Conservation (phyloP, 345 rosid genomes). For the Aurinia saxatilis region DNA sequence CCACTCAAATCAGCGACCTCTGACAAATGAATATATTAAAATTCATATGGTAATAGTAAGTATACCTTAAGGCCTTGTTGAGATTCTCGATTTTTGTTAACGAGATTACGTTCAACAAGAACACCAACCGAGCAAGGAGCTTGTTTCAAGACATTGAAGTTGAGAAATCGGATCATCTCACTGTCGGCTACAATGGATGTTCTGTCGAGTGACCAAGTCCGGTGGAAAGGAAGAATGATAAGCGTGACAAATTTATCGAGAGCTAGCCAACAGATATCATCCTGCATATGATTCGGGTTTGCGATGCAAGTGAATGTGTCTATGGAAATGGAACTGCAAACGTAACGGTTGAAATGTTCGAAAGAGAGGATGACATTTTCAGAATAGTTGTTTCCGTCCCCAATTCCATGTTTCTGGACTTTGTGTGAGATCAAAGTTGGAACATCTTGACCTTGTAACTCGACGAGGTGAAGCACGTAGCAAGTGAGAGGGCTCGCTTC, state of each 20-base stretch:
- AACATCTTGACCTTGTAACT: conserved; percentile 40
- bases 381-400: conserved; percentile 7
- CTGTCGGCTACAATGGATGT: conserved; percentile 27
- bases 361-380: conserved; percentile 37
- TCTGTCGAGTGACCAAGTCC: conserved; percentile 41
- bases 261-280: conserved; percentile 53
- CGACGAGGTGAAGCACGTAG: conserved; percentile 46
- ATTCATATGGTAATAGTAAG: no score
- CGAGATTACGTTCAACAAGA: conserved; percentile 21
- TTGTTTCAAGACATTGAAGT: conserved; percentile 37
- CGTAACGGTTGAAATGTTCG: conserved; percentile 19
- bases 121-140: conserved; percentile 68
- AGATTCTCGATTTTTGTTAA: conserved; percentile 5
- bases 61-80: conserved; percentile 9
- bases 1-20: no score
- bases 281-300: conserved; percentile 37
- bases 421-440: conserved; percentile 51
- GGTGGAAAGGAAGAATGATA: conserved; percentile 57
- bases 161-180: conserved; percentile 26
- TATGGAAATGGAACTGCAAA: conserved; percentile 25
- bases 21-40: no score
- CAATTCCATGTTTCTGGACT: conserved; percentile 25
- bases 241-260: conserved; percentile 35
- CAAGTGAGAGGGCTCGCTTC: conserved; percentile 32
- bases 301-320: conserved; percentile 33